Percentiles rank a stretch among this genome's conserved stretches.
Evolutionary conservation across 1,284 basidiomycete species (phyloP).

Genomic region (Rhodotorula sp.): DNA sequence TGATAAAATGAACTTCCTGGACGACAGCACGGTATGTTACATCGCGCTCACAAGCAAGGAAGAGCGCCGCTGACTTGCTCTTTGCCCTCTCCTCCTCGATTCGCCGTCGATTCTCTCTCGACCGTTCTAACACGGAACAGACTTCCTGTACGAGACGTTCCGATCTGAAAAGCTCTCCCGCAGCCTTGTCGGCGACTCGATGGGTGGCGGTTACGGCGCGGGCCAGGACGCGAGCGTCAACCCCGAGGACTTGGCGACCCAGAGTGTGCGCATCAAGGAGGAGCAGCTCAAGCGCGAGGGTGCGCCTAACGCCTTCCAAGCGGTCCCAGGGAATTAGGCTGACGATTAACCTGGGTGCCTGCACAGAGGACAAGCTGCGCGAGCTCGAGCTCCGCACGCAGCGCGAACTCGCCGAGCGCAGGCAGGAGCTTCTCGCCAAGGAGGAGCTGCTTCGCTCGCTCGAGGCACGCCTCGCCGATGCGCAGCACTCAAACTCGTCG

Average conservation of each 20-base stretch:
- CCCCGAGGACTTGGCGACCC: slow-evolving; percentile 93
- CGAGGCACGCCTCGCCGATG: slow-evolving; percentile 83
- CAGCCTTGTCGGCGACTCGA: slow-evolving; percentile 74
- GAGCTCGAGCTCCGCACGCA: slow-evolving; percentile 98
- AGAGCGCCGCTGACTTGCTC: not conserved
- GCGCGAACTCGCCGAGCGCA: slow-evolving; percentile 97
- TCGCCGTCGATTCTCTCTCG: not conserved
- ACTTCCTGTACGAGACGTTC: slow-evolving; percentile 64
- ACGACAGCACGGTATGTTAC: slow-evolving; percentile 1
- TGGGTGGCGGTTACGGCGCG: slow-evolving; percentile 35
- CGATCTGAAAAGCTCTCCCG: slow-evolving; percentile 97
- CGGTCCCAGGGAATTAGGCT: too few relatives aligned
- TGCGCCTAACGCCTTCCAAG: slow-evolving; percentile 27
- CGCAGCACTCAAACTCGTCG: slow-evolving; percentile 46
- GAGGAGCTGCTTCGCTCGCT: slow-evolving; percentile 65
- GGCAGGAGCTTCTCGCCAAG: slow-evolving; percentile 74
- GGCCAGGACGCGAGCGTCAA: slow-evolving; percentile 56
- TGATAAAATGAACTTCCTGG: too few relatives aligned
- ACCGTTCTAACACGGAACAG: slow-evolving; percentile 48
- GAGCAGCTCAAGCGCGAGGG: slow-evolving; percentile 91
- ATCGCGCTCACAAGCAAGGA: too few relatives aligned
- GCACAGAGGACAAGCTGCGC: slow-evolving; percentile 84
- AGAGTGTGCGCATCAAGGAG: slow-evolving; percentile 95
- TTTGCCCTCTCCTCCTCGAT: not conserved
- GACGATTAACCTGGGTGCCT: fast-evolving